Percentiles rank a stretch among this genome's conserved stretches.
Conservation (phyloP, 345 rosid genomes). For the Hibiscus trionum region DNA sequence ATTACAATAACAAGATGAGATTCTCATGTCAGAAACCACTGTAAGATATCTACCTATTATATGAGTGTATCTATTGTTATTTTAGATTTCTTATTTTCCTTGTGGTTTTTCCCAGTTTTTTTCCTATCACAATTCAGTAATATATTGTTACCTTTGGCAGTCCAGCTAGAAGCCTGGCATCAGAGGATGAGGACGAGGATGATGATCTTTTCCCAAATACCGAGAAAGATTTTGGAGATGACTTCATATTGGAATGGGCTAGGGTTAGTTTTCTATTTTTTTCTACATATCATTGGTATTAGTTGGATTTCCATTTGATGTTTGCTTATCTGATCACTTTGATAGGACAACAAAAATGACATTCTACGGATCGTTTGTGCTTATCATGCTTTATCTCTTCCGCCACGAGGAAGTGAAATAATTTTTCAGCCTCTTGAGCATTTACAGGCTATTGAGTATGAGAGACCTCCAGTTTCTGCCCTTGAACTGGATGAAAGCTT, state of each 20-base stretch:
- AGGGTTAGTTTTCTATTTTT: slow-evolving; percentile 46
- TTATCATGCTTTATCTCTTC: slow-evolving; percentile 69
- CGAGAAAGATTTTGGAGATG: slow-evolving; percentile 49
- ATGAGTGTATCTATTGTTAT: background rate
- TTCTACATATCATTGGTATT: slow-evolving; percentile 2
- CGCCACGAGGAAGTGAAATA: slow-evolving; percentile 54
- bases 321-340: slow-evolving; percentile 20
- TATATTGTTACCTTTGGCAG: slow-evolving; percentile 67
- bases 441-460: slow-evolving; percentile 71
- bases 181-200: slow-evolving; percentile 75
- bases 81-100: slow-evolving; percentile 10
- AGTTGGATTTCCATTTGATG: slow-evolving; percentile 13
- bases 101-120: background rate
- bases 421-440: slow-evolving; percentile 86
- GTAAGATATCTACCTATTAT: background rate
- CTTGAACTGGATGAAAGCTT: slow-evolving; percentile 44
- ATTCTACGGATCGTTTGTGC: slow-evolving; percentile 75
- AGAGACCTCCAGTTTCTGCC: slow-evolving; percentile 53
- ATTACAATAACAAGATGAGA: background rate
- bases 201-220: slow-evolving; percentile 45
- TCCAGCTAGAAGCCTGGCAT: slow-evolving; percentile 68
- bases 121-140: slow-evolving; percentile 22
- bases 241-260: slow-evolving; percentile 83
- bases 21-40: background rate
- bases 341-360: slow-evolving; percentile 74